Conservation (phyloP, 768 basidiomycete species). For the Kwoniella dejecticola region DNA sequence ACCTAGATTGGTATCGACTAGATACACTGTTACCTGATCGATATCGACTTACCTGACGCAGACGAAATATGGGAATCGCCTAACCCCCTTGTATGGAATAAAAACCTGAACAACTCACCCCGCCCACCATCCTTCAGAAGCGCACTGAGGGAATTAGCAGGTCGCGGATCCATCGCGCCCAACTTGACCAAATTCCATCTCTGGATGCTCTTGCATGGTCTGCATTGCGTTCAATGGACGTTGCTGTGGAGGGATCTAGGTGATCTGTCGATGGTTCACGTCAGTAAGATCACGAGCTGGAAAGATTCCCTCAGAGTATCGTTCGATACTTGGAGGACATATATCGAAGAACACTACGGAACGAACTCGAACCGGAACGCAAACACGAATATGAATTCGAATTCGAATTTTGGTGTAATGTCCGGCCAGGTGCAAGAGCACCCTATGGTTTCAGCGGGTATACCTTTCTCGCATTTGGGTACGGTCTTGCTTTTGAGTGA, state of each 20-base stretch:
- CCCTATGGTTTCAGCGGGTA: conserved; percentile 19
- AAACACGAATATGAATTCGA: background rate
- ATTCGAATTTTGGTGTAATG: too few relatives aligned
- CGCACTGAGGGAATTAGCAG: conserved; percentile 22
- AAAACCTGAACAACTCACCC: background rate
- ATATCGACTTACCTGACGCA: conserved; percentile 14
- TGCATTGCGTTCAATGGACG: conserved; percentile 26
- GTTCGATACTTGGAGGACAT: conserved; percentile 19
- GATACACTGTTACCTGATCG: conserved; percentile 22
- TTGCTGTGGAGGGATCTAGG: conserved; percentile 31
- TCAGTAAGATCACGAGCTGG: conserved; percentile 23
- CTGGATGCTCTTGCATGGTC: conserved; percentile 26
- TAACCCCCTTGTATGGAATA: conserved; percentile 11
- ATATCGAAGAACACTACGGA: conserved; percentile 16
- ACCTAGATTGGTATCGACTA: background rate
- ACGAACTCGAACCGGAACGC: background rate
- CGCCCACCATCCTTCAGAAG: conserved; percentile 20
- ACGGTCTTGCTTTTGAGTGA: conserved; percentile 24
- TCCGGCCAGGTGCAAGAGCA: background rate
- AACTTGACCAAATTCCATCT: conserved; percentile 11
- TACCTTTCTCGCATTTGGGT: conserved; percentile 28
- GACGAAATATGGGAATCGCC: conserved; percentile 14
- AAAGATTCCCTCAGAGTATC: conserved; percentile 22
- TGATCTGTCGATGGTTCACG: conserved; percentile 28
- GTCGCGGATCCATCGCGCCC: conserved; percentile 16